Conservation (phyloP, 768 basidiomycete genomes). For the Tulasnella sp. region DNA sequence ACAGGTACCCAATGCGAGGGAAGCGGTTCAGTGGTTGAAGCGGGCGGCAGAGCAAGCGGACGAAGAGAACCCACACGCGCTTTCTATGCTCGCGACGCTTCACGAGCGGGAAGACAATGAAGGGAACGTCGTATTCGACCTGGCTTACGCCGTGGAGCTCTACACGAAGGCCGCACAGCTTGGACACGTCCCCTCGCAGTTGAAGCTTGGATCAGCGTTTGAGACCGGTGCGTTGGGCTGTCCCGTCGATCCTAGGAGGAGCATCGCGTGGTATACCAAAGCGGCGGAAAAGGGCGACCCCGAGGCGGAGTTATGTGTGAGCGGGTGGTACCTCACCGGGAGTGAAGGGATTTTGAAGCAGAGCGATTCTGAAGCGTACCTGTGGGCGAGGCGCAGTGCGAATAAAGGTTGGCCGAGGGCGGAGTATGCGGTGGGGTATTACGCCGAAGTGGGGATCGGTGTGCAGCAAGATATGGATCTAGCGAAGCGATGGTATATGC, state of each 20-base stretch:
- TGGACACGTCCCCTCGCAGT: constrained; percentile 88
- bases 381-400: constrained; percentile 93
- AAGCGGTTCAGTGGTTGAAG: constrained; percentile 89
- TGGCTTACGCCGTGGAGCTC: constrained; percentile 68
- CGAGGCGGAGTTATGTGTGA: constrained; percentile 89
- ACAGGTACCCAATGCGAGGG: constrained; percentile 75
- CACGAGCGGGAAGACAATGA: constrained; percentile 57
- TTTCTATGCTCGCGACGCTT: constrained; percentile 87
- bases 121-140: constrained; percentile 64
- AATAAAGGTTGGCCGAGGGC: constrained; percentile 96
- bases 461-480: constrained; percentile 92
- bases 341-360: constrained; percentile 94
- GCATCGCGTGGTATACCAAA: constrained; percentile 98
- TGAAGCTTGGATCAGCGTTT: constrained; percentile 89
- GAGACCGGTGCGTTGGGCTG: constrained; percentile 86
- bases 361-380: constrained; percentile 95
- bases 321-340: constrained; percentile 97
- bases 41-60: constrained; percentile 95
- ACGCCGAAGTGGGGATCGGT: constrained; percentile 95
- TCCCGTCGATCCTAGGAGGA: constrained; percentile 83
- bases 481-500: constrained; percentile 98
- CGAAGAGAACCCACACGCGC: constrained; percentile 93
- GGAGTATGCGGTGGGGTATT: constrained; percentile 98
- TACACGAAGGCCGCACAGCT: constrained; percentile 87
- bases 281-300: constrained; percentile 94